These are phyloP conservation scores for Sphaerostilbella broomeana DNA, from an alignment of 2,329 filamentous ascomycete species.

Conservation along the genomic window DNA sequence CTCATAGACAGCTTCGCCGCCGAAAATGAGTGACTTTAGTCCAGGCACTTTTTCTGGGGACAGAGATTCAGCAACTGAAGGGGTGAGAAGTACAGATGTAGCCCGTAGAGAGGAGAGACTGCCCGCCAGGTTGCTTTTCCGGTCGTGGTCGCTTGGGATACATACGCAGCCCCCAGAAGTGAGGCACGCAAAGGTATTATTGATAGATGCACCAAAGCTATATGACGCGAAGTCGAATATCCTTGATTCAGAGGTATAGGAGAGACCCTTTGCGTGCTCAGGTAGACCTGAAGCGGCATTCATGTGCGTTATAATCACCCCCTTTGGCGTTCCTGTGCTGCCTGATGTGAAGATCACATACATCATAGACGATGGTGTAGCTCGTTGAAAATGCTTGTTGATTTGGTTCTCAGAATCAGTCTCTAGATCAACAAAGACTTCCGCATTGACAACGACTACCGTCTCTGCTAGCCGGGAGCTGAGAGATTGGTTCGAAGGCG, in stretches of 20 bases:
- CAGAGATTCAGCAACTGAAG: too few species aligned
- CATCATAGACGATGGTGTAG: neutral
- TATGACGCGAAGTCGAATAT: constrained; percentile 15
- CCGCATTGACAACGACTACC: neutral
- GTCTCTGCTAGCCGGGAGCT: neutral
- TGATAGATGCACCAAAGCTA: constrained; percentile 13
- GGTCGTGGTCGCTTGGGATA: neutral
- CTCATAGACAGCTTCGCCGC: constrained; percentile 32
- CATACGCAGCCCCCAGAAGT: neutral
- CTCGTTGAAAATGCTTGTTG: neutral
- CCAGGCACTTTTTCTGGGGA: too few species aligned
- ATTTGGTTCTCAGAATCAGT: neutral
- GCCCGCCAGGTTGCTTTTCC: neutral
- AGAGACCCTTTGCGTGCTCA: constrained; percentile 19
- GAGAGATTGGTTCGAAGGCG: neutral
- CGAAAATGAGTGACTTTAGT: constrained; percentile 36
- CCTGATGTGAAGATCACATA: constrained; percentile 16
- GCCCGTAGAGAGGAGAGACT: neutral
- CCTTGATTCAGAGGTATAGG: constrained; percentile 1
- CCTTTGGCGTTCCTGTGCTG: constrained; percentile 12
- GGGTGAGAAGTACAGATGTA: too few species aligned
- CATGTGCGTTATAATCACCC: constrained; percentile 1
- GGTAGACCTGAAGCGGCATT: neutral
- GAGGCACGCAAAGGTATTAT: constrained; percentile 12
- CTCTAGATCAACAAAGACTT: neutral